Evolutionary conservation across 768 basidiomycete genomes (phyloP), one percentile per base, ranked within the genome.

Genomic region (Pisolithus tinctorius): DNA sequence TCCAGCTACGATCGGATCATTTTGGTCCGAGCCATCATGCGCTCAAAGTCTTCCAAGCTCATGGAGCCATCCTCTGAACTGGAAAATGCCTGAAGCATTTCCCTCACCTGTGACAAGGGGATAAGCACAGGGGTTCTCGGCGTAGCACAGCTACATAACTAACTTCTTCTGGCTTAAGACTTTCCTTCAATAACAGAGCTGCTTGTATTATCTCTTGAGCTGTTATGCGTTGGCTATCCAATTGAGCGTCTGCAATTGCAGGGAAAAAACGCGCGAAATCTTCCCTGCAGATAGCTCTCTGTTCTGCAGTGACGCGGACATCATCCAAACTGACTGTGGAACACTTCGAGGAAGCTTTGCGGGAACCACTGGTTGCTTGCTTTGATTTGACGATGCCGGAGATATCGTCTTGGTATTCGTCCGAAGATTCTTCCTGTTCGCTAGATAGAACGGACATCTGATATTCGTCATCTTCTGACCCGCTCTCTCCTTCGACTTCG

Each of bases 41-140:
- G 70, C 56, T 82, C 79, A 58, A 93, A 93, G 63, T 91, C 87
- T 13, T 70, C 65, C 31, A 90, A 71, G 50, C 66, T 67, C 72
- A 92, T 76, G 3, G 85, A 77, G 61, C 81, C 82, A 64, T 91
- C 88, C 0, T 77, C 69, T 0, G 80, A 77, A 0, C 77, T 80
- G 1, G 89, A 87, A 61, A 88, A 92, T 47, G 75, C 74, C n/a
- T 79, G 76, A 1, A 93, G 71, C 88, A 91, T 92, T 51, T 90
- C 87, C 3, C 83, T 58, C 58, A 88, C 83, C 89, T 39, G 49
- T 27, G 41, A 49, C 11, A n/a, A 43, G 34, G 10, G 27, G 45
- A 38, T 58, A n/a, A 53, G 50, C 10, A 39, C 27, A 39, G 20
- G 39, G 7, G 38, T 1, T 59, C 9, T 2, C 5, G 11, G 6